Percentiles rank a stretch among this genome's conserved stretches.
These are phyloP conservation scores for Fonsecaea erecta DNA, from an alignment of 2,329 filamentous ascomycete genomes.

Conservation along the genomic window DNA sequence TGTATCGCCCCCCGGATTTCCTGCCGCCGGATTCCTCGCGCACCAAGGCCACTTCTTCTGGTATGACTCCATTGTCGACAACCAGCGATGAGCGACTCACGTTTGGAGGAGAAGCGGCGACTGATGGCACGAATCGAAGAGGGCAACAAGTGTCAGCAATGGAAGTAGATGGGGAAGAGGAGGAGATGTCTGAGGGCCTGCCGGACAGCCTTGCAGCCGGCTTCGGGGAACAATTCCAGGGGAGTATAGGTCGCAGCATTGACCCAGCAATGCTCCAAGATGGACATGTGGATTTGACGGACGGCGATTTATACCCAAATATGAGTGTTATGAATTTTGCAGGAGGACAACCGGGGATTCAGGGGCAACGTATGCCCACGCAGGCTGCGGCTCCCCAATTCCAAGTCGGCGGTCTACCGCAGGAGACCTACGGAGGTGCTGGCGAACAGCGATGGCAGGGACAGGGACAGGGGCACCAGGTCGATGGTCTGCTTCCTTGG, in stretches of 20 bases:
- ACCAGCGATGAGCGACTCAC: conserved; percentile 3
- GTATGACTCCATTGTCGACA: conserved; percentile 4
- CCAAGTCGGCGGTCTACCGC: background rate
- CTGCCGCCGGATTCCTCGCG: conserved; percentile 9
- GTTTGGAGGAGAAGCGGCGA: conserved; percentile 2
- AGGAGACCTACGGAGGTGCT: background rate
- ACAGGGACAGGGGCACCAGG: background rate
- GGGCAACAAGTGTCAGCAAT: background rate
- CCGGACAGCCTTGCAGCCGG: background rate
- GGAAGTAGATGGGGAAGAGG: conserved; percentile 5
- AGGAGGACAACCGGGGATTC: background rate
- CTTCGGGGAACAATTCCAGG: conserved; percentile 7
- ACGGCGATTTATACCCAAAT: conserved; percentile 12
- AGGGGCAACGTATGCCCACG: background rate
- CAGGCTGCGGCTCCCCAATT: background rate
- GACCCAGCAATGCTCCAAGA: conserved; percentile 23
- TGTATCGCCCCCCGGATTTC: conserved; percentile 28
- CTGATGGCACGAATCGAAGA: conserved; percentile 4
- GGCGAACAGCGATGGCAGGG: conserved; percentile 15
- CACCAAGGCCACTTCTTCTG: conserved; percentile 9
- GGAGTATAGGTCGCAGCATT: conserved; percentile 5
- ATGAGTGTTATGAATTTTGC: conserved; percentile 11
- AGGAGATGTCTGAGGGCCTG: conserved; percentile 1
- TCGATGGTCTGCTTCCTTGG: conserved; percentile 22
- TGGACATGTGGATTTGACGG: conserved; percentile 8